Conservation (phyloP, 148 eudicot species). For the Mesembryanthemum crystallinum region DNA sequence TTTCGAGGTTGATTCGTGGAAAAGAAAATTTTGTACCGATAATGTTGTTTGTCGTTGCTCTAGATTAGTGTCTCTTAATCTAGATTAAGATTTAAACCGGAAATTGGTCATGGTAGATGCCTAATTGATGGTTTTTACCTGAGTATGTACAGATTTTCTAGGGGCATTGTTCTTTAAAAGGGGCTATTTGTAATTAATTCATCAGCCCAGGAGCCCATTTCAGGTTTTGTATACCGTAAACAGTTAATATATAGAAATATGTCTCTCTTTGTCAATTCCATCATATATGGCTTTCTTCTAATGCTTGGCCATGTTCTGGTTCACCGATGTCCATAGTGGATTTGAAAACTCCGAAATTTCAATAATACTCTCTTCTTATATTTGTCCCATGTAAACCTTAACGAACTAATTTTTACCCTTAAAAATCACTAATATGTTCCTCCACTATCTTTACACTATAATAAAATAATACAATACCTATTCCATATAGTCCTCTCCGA, state of each 20-base stretch:
- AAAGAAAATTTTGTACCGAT: constrained; percentile 5
- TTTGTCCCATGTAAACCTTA: too few relatives aligned
- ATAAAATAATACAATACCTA: too few relatives aligned
- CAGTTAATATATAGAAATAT: too few relatives aligned
- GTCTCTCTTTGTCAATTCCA: background rate
- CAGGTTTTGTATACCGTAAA: background rate
- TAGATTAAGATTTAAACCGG: background rate
- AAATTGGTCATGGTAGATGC: background rate
- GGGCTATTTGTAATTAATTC: constrained; percentile 4
- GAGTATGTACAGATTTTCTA: constrained; percentile 6
- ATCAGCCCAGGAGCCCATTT: constrained; percentile 2
- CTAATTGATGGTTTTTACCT: background rate
- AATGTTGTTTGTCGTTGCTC: background rate
- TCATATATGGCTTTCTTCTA: background rate
- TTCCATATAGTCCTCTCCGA: too few relatives aligned
- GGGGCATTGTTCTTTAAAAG: background rate
- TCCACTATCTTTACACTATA: too few relatives aligned
- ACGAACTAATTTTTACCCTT: too few relatives aligned
- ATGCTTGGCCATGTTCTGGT: background rate
- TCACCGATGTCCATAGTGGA: too few relatives aligned
- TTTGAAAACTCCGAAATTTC: too few relatives aligned
- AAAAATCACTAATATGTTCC: too few relatives aligned
- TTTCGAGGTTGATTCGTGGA: constrained; percentile 2
- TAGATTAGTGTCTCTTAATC: too few relatives aligned
- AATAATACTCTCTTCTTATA: too few relatives aligned